A percentile compares a stretch with the other conserved stretches of the same genome.
phyloP scores from a whole-genome alignment of 73 alveolate genomes.

The Paramecium sexaurelia region DNA sequence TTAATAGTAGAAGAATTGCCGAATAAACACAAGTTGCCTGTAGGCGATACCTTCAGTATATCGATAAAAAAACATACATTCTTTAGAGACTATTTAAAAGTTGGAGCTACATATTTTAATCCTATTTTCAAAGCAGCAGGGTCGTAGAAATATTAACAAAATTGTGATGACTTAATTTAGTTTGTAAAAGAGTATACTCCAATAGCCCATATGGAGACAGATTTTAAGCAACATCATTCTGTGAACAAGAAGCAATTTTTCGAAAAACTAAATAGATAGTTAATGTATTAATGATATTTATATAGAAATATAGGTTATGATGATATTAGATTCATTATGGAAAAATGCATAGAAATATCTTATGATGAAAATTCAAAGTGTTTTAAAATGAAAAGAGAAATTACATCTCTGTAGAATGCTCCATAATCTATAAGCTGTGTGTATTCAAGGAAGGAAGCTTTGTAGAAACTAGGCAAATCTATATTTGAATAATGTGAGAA shows the following conservation, averaged over 20 bases:
- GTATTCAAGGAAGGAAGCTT: neutral
- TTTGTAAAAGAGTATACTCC: conserved; percentile 15
- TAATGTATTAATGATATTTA: neutral
- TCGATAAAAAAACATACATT: neutral
- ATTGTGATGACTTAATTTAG: neutral
- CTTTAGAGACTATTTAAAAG: neutral
- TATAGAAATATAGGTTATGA: neutral
- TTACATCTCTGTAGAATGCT: neutral
- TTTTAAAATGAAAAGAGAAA: neutral
- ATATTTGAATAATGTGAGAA: neutral
- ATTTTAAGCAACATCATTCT: neutral
- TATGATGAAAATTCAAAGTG: neutral
- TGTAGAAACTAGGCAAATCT: neutral
- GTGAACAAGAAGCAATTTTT: neutral
- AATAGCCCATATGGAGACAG: conserved; percentile 25
- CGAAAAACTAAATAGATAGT: neutral
- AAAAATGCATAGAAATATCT: neutral
- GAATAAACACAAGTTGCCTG: neutral
- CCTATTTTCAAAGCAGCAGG: conserved; percentile 29
- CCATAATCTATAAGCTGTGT: neutral
- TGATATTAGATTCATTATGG: conserved; percentile 8
- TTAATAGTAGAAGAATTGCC: neutral
- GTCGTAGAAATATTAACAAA: neutral
- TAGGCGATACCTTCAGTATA: conserved; percentile 30
- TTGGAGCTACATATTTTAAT: conserved; percentile 42